phyloP scores from a whole-genome alignment of 164 flowering plant species.

The Dillenia suffruticosa region DNA sequence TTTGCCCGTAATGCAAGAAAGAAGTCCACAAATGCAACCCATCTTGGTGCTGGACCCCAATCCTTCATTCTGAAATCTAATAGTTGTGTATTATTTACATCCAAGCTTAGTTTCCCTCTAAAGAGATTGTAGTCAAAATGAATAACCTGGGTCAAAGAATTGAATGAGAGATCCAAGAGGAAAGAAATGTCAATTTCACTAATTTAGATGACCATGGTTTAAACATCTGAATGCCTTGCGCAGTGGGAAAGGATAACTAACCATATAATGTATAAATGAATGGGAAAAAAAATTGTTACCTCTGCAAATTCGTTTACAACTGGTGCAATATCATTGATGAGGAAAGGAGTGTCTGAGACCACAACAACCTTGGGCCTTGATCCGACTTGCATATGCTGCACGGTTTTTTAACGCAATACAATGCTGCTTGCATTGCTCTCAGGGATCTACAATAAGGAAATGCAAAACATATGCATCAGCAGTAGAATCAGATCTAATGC shows the following conservation, averaged over 20 bases:
- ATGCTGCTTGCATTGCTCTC: conserved; percentile 69
- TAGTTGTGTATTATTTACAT: conserved; percentile 14
- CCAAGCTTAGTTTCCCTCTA: conserved; percentile 44
- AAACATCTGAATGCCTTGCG: too few species aligned
- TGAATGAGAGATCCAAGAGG: neutral
- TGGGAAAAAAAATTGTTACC: conserved; percentile 33
- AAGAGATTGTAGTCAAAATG: conserved; percentile 71
- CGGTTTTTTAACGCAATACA: conserved; percentile 59
- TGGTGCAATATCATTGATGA: conserved; percentile 43
- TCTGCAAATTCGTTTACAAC: conserved; percentile 64
- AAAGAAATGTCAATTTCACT: too few species aligned
- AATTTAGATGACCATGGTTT: too few species aligned
- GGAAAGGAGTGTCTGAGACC: conserved; percentile 86
- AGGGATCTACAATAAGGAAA: conserved; percentile 40
- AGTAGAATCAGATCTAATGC: too few species aligned
- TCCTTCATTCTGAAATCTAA: conserved; percentile 71
- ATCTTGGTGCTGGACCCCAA: conserved; percentile 99
- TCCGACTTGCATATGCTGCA: conserved; percentile 16
- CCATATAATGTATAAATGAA: too few species aligned
- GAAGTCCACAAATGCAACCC: conserved; percentile 99
- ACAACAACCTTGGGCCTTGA: conserved; percentile 62
- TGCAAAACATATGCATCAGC: too few species aligned
- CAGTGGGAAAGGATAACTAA: too few species aligned
- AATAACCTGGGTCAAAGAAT: conserved; percentile 49
- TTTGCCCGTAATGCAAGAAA: conserved; percentile 91